Evolutionary conservation across 2,329 filamentous ascomycete species (phyloP), one percentile per base, ranked within the genome.

Genomic region (Apiospora saccharicola): DNA sequence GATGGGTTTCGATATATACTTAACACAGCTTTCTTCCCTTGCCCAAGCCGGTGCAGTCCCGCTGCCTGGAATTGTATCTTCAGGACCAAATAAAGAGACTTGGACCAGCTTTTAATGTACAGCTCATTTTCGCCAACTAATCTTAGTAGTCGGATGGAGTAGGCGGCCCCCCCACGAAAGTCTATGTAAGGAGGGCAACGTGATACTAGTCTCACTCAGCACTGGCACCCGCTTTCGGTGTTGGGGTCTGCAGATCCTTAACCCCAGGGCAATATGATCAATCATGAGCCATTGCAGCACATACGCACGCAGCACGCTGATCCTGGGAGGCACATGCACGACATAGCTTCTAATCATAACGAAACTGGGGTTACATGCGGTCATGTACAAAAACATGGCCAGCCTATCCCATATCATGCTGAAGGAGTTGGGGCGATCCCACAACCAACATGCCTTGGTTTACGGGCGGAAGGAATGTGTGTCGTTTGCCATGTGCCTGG

Each of bases 131-230:
- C 19, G 22, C 6, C 5, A 7, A 8, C 22, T 19, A n/a, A n/a
- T 34, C 3, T 6, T 19, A 8, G 26, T 57, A 1, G 14, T 3
- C 14, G 14, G 26, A 37, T 61, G 16, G 26, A 8, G 14, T 16
- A 61, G 8, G 1, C 22, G 16, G 7, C 14, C 19, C 26, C 19
- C 26, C 26, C 3, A 10, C 6, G 53, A 30, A 24, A 26, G n/a
- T 53, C 4, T 30, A 30, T 37, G 30, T 12, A n/a, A 64, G 57
- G 57, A 64, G 57, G 57, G 34, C 34, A 41, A 41, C 30, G 57
- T 41, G 57, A 41, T 64, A 34, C 13, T 16, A 64, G 57, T n/a
- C 57, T 41, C 57, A 64, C 57, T 64, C 57, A 64, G 57, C 57
- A 37, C 34, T 64, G 30, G 53, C 22, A 41, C 22, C 19, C 8